These are phyloP conservation scores for Metarhizium brunneum DNA, from an alignment of 2,329 filamentous ascomycete genomes.

Conservation along the genomic window DNA sequence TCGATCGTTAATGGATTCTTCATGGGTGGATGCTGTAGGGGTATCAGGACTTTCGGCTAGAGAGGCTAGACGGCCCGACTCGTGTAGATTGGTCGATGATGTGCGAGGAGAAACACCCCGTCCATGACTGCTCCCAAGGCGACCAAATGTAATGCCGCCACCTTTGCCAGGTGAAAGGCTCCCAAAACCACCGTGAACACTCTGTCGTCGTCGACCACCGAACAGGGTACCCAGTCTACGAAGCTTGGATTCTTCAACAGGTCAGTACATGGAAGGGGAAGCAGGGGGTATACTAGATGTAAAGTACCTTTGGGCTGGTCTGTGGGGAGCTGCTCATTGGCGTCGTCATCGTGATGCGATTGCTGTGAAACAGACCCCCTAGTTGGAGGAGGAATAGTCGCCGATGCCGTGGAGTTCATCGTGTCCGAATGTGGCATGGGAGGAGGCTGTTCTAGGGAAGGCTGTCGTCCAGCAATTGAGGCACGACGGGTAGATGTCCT, in stretches of 20 bases:
- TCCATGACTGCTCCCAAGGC: conserved; percentile 56
- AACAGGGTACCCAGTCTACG: conserved; percentile 63
- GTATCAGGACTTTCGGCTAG: conserved; percentile 47
- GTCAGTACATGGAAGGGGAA: conserved; percentile 13
- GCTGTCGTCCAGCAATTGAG: conserved; percentile 14
- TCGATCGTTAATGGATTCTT: conserved; percentile 15
- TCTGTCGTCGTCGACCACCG: conserved; percentile 51
- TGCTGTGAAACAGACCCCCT: conserved; percentile 4
- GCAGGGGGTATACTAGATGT: background rate
- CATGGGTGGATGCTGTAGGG: conserved; percentile 16
- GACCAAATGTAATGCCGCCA: conserved; percentile 43
- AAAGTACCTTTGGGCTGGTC: conserved; percentile 8
- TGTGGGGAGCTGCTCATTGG: conserved; percentile 3
- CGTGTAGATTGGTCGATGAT: conserved; percentile 50
- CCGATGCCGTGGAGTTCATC: background rate
- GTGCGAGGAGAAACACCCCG: conserved; percentile 44
- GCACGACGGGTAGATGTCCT: conserved; percentile 33
- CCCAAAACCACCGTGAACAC: conserved; percentile 53
- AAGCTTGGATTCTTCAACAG: conserved; percentile 39
- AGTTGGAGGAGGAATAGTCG: conserved; percentile 3
- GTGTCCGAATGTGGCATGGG: background rate
- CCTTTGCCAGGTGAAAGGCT: conserved; percentile 47
- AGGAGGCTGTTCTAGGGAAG: conserved; percentile 6
- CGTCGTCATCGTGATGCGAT: conserved; percentile 5
- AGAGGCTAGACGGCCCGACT: conserved; percentile 45